phyloP scores from a whole-genome alignment of 2,329 filamentous ascomycete species.

The Lachnellula suecica region DNA sequence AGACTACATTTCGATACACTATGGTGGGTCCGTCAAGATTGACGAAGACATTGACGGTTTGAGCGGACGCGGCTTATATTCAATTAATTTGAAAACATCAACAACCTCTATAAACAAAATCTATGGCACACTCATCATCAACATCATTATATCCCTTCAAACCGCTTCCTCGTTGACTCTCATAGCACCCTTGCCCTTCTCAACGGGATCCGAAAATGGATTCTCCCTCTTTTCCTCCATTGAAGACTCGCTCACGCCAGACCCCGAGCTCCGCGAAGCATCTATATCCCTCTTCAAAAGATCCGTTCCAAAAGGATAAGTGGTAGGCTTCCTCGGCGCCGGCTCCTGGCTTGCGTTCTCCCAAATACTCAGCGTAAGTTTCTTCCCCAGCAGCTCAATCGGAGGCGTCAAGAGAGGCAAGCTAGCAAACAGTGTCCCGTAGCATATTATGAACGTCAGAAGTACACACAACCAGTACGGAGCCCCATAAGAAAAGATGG shows the following conservation, averaged over 20 bases:
- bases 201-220: background rate
- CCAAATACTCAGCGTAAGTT: constrained; percentile 7
- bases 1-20: too few species aligned
- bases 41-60: too few species aligned
- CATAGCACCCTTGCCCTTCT: background rate
- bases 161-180: background rate
- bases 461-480: constrained; percentile 27
- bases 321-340: constrained; percentile 1
- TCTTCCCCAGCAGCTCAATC: constrained; percentile 17
- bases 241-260: background rate
- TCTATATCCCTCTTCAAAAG: constrained; percentile 1
- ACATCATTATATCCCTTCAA: too few species aligned
- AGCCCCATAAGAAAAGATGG: constrained; percentile 17
- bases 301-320: constrained; percentile 2
- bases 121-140: background rate
- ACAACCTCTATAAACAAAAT: too few species aligned
- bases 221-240: background rate
- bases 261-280: background rate
- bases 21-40: too few species aligned
- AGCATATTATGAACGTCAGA: constrained; percentile 19
- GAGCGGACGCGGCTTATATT: too few species aligned
- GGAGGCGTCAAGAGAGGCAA: constrained; percentile 21
- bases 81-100: too few species aligned
- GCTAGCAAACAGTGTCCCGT: constrained; percentile 16
- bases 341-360: constrained; percentile 4